phyloP scores from a whole-genome alignment of 106 monocot genomes.

The Cymbidium sinense region DNA sequence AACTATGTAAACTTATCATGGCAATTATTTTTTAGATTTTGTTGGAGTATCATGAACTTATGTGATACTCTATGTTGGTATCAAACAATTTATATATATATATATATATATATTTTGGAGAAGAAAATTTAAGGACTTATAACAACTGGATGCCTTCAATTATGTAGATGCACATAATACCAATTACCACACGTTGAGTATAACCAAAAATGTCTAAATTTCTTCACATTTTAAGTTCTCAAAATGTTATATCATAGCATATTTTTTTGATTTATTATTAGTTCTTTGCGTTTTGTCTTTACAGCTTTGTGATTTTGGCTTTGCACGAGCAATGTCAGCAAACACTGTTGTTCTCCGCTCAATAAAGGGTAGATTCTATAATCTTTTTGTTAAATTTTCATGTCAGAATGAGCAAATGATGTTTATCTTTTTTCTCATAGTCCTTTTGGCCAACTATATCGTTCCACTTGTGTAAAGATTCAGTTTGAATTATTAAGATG shows the following conservation, averaged over 20 bases:
- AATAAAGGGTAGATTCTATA: constrained; percentile 66
- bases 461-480: background rate
- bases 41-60: background rate
- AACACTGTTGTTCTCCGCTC: constrained; percentile 96
- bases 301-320: constrained; percentile 99
- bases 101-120: background rate
- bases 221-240: background rate
- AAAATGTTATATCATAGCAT: background rate
- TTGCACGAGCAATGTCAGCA: constrained; percentile 98
- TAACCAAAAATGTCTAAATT: background rate
- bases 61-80: background rate
- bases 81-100: background rate
- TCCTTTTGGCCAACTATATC: background rate
- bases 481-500: background rate
- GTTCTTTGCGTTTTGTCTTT: constrained; percentile 1
- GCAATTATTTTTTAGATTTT: background rate
- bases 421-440: background rate
- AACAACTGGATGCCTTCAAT: background rate
- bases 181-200: background rate
- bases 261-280: background rate
- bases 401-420: background rate
- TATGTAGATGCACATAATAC: background rate
- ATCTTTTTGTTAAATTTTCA: background rate
- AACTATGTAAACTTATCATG: background rate
- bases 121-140: background rate